phyloP scores from a whole-genome alignment of 345 rosid genomes.

The Eucalyptus coolabah region DNA sequence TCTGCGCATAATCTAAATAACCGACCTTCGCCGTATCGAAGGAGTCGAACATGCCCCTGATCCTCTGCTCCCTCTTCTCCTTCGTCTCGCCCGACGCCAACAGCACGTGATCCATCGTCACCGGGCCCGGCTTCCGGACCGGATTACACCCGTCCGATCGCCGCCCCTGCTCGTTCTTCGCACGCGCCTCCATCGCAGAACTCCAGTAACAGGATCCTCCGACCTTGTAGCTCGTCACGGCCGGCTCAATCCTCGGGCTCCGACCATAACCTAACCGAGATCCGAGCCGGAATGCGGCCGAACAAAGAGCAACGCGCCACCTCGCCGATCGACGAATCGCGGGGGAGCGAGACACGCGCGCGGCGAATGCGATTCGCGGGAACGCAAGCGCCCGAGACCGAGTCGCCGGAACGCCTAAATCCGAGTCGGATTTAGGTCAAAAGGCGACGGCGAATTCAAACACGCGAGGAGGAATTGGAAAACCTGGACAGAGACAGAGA shows the following conservation, averaged over 20 bases:
- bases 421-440: not conserved
- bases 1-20: constrained; percentile 66
- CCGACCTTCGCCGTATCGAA: constrained; percentile 55
- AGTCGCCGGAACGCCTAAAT: not conserved
- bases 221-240: not conserved
- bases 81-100: constrained; percentile 66
- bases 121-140: constrained; percentile 13
- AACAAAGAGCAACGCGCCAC: not conserved
- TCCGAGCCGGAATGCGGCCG: not conserved
- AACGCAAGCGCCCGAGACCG: not conserved
- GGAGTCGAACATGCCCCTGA: constrained; percentile 57
- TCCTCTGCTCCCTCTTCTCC: constrained; percentile 70
- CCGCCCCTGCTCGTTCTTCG: not conserved
- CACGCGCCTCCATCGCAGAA: not conserved
- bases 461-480: not conserved
- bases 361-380: not conserved
- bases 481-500: not conserved
- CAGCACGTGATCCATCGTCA: constrained; percentile 67
- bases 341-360: not conserved
- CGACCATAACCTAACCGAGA: not conserved
- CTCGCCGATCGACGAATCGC: not conserved
- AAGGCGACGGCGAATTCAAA: not conserved
- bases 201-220: not conserved
- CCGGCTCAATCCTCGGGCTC: not conserved
- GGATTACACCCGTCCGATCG: constrained; percentile 2